Base-by-base conservation (phyloP, 2,329 filamentous ascomycete genomes). In the Pseudohalonectria lignicola region DNA sequence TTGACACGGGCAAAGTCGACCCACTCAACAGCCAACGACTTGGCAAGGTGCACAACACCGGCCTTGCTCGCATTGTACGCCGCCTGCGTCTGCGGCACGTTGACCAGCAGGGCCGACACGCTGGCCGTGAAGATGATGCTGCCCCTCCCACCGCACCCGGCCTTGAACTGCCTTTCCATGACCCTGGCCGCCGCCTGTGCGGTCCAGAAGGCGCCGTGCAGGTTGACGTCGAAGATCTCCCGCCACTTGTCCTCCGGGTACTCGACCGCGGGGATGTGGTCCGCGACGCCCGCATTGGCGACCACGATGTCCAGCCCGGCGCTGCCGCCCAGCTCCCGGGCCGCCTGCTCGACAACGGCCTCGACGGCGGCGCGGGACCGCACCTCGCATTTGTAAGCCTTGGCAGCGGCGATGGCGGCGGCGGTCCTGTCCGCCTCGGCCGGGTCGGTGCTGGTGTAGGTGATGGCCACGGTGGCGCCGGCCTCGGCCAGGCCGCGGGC, bases 21-120 rank as follows among this genome's bases (percentile, higher is more conserved):
- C 84, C 85, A 90, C 63, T 92, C 85, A 39, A 83, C 82, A 31
- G 82, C 84, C 18, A 92, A 74, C 4, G 82, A 86, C 67, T 84
- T 86, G 60, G 76, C 81, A 38, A 88, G 72, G 62, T 85, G 79
- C 47, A 86, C 74, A 28, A 87, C 81, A 50, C 78, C 83, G 13
- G 84, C 82, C 72, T 88, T 88, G 61, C 80, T 85, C 21, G 82
- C 82, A 53, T 88, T 88, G 74, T 90, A 90, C 61, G 79, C 84
- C 34, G 70, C 77, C 64, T 88, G 83, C 64, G 86, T 80, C 63
- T 88, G 83, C 6, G 83, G 84, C 66, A 79, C 87, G 74, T 90
- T 90, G 70, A 87, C 84, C 46, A 90, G 77, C 63, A 77, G 76
- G 47, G 83, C 85, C 36, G 81, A n/a, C n/a, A n/a, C n/a, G 20